Base-by-base conservation (phyloP, 176 grass and related monocot genomes). In the Rhynchospora pubera region DNA sequence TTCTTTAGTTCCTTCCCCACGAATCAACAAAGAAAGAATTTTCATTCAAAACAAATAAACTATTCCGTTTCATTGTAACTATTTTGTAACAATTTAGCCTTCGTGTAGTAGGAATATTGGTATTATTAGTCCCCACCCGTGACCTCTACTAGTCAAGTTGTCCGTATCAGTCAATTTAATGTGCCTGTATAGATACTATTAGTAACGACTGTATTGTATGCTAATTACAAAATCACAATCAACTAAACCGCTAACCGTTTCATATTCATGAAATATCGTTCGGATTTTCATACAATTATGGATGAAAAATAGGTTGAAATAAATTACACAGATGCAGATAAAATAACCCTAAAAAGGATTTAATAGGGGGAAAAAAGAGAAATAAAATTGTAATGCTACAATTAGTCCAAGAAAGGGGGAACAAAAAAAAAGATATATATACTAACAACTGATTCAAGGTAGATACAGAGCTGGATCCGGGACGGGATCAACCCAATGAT, bases 381-480 rank as follows among this genome's bases (percentile, higher is more conserved):
- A 61, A 50, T n/a, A 13, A 16, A 22, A 70, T 48, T 55, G 21
- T 63, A 82, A 57, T 19, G 19, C 80, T 46, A 46, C 23, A 84
- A 72, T 73, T 44, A 73, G 50, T 9, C 0, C 9, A 51, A 39
- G 57, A 13, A 56, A 28, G 26, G 26, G 26, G 26, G 26, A n/a
- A n/a, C n/a, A n/a, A n/a, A 28, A 28, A 62, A 66, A 18, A 65
- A 78, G 51, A 15, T 11, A 70, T 71, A 62, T 75, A 82, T 76
- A 74, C 53, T 80, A 61, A 82, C 62, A 63, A 83, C 24, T 43
- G 7, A 65, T 65, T 81, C 62, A 88, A 62, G 87, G 83, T 4
- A 88, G 77, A 44, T 88, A 88, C 7, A 85, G 82, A 45, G 82
- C 23, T n/a, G 57, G 82, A 51, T 88, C 87, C 5, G 39, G 18